A percentile compares a stretch with the other conserved stretches of the same genome.
phyloP scores from a whole-genome alignment of 768 basidiomycete species.

The Suillus sp. region DNA sequence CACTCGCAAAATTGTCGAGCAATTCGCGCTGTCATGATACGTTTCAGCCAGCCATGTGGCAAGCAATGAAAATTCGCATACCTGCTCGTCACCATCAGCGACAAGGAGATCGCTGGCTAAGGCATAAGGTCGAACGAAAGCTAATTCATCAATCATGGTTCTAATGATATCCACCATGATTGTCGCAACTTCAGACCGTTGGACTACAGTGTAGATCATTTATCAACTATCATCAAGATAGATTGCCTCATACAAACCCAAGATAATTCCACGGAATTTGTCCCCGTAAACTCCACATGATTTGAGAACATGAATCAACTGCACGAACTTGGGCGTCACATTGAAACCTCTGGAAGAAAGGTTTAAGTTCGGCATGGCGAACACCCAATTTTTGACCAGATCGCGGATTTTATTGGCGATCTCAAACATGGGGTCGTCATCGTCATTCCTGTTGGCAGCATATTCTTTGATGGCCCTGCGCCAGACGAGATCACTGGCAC shows the following conservation, averaged over 20 bases:
- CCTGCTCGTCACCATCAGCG: constrained; percentile 36
- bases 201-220: constrained; percentile 44
- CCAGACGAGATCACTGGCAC: constrained; percentile 74
- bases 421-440: constrained; percentile 33
- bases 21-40: constrained; percentile 43
- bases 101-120: constrained; percentile 42
- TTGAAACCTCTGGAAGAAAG: constrained; percentile 61
- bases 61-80: constrained; percentile 19
- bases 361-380: constrained; percentile 64
- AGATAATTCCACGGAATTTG: constrained; percentile 63
- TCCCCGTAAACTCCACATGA: constrained; percentile 55
- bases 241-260: constrained; percentile 45
- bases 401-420: constrained; percentile 33
- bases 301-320: constrained; percentile 59
- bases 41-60: constrained; percentile 13
- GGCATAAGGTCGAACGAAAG: constrained; percentile 57
- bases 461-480: constrained; percentile 49
- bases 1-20: constrained; percentile 51
- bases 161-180: constrained; percentile 61
- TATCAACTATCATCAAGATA: background rate
- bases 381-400: constrained; percentile 61
- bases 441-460: constrained; percentile 36
- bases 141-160: constrained; percentile 50
- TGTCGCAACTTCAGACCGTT: constrained; percentile 52
- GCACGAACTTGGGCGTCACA: constrained; percentile 66